Evolutionary conservation across 225 moss, liverwort and hornwort genomes (phyloP), one percentile per base, ranked within the genome.

Genomic region (Pseudoscleropodium purum): DNA sequence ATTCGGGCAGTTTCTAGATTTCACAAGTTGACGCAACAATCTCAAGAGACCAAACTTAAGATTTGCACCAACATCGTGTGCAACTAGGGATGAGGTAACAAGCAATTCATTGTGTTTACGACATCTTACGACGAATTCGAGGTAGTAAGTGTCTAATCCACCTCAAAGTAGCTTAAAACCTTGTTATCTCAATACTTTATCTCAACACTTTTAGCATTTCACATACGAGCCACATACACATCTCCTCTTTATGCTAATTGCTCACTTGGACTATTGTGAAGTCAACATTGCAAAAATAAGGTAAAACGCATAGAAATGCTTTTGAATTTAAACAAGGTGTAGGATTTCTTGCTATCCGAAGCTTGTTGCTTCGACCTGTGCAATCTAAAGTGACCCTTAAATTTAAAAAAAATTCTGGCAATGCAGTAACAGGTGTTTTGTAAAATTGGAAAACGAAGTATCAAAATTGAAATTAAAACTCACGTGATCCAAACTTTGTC

Each of bases 401-500:
- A 31, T 13, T 21, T 9, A 51, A 59, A 61, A 26, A 31, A 47
- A 47, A 5, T 29, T 54, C 75, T 54, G 17, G 49, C 69, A 56
- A 75, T 33, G 81, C 63, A 81, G 61, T 6, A 67, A 84, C 43
- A 70, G 7, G 51, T 59, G 4, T 29, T 62, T 15, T 39, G 31
- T 54, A 75, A 26, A 86, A 47, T 51, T 70, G 26, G 47, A 49
- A 76, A n/a, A 65, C 26, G 51, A 45, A 72, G 21, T 60, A 60
- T 19, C 15, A 60, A 51, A 61, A 39, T 84, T 63, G 70, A 63
- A 54, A 47, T 8, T 18, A 20, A 75, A 83, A 93, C 96, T 80
- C 89, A 97, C 99, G 97, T 97, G 89, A 99, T 99, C 99, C 99
- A 99, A 57, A 96, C 95, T 80, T 95, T 91, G 88, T 99, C 99